Base-by-base conservation (phyloP, 164 flowering plant species). In the Malania oleifera region DNA sequence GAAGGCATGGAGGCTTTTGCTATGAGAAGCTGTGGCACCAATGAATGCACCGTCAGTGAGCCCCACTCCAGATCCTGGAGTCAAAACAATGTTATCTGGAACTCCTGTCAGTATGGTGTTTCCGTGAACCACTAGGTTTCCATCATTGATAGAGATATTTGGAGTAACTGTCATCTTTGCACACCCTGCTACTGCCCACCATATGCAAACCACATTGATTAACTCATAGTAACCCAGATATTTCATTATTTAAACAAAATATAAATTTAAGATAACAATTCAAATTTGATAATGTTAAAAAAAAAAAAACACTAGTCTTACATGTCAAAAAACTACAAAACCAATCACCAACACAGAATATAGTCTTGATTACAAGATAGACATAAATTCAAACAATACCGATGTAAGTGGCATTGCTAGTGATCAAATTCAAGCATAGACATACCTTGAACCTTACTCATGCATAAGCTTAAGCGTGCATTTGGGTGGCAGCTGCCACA, bases 51-150 rank as follows among this genome's bases (percentile, higher is more conserved):
- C 97, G 23, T 77, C 71, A 13, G 81, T 72, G 18, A 79, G 83
- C 3, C 85, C 96, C 0, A 49, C 70, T 7, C 93, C 91, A 0
- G 92, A 54, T 13, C 89, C 90, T 0, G 89, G 92, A 22, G 92
- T 93, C 51, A 93, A 66, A 8, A 84, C 67, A 45, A 93, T 90
- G 79, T 88, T 90, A 43, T 87, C 96, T 10, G 96, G 91, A 15
- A 93, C 92, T 29, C 86, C 89, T 13, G 75, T 86, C 37, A 93
- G 65, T 27, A 93, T 80, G 65, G 92, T 85, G 80, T 86, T 86
- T 53, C 96, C 97, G 28, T 83, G 89, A 61, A 93, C 96, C 67
- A 89, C 81, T n/a, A 92, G 84, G 76, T 80, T 82, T 27, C 90
- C 96, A 26, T 92, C 82, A 58, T 69, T 76, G 71, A 92, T 56